Conservation (phyloP, 2,329 filamentous ascomycete species). For the Trichoderma sp. region DNA sequence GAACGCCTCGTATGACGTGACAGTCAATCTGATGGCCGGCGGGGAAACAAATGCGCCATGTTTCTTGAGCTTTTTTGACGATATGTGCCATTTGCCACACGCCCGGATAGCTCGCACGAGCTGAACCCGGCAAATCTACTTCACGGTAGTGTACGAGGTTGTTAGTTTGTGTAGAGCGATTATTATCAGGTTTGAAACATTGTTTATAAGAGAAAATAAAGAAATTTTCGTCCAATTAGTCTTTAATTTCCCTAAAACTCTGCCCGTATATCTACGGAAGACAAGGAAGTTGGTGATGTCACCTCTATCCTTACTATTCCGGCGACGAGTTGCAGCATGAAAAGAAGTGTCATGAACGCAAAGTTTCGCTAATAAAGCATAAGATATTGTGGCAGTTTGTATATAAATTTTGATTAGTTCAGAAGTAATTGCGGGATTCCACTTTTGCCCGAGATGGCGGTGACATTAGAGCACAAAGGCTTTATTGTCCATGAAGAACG, state of each 20-base stretch:
- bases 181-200: background rate
- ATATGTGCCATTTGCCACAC: background rate
- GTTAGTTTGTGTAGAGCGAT: background rate
- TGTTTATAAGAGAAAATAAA: background rate
- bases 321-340: background rate
- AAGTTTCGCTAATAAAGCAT: background rate
- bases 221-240: no score
- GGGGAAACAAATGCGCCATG: background rate
- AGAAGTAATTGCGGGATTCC: background rate
- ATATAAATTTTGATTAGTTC: background rate
- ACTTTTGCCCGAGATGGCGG: background rate
- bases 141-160: background rate
- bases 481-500: background rate
- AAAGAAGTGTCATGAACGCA: background rate
- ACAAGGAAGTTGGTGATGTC: background rate
- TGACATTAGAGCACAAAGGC: background rate
- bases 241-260: no score
- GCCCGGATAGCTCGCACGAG: background rate
- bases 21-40: background rate
- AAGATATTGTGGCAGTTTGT: background rate
- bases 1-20: background rate
- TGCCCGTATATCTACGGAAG: background rate
- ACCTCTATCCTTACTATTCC: background rate
- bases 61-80: background rate
- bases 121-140: background rate